Conservation (phyloP, 768 basidiomycete genomes). For the Calocybe indica region DNA sequence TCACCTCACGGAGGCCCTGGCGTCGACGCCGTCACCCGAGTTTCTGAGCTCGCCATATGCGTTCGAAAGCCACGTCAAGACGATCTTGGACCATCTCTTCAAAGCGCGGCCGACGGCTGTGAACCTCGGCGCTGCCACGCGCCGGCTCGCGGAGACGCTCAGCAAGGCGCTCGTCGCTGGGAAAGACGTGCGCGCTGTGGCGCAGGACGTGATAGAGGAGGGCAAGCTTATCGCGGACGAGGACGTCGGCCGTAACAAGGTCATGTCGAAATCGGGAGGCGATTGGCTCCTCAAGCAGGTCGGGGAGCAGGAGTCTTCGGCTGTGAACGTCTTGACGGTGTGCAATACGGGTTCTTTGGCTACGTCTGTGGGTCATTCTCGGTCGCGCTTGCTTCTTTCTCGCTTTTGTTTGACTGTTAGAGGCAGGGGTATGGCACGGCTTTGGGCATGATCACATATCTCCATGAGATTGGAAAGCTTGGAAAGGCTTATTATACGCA, state of each 20-base stretch:
- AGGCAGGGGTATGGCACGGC: slow-evolving; percentile 93
- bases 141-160: slow-evolving; percentile 57
- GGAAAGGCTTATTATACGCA: slow-evolving; percentile 89
- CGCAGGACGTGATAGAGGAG: slow-evolving; percentile 60
- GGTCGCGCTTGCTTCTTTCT: background rate
- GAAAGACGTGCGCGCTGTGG: slow-evolving; percentile 39
- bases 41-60: slow-evolving; percentile 48
- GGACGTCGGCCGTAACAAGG: slow-evolving; percentile 81
- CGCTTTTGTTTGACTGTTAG: slow-evolving; percentile 1
- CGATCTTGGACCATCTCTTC: slow-evolving; percentile 65
- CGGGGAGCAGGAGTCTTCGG: slow-evolving; percentile 29
- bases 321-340: slow-evolving; percentile 82
- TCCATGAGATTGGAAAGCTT: slow-evolving; percentile 74
- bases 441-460: slow-evolving; percentile 86
- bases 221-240: slow-evolving; percentile 75
- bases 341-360: slow-evolving; percentile 98
- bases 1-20: slow-evolving; percentile 50
- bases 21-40: slow-evolving; percentile 38
- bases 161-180: slow-evolving; percentile 34
- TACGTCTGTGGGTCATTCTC: slow-evolving; percentile 61
- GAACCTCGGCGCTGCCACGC: slow-evolving; percentile 84
- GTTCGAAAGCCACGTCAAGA: slow-evolving; percentile 49
- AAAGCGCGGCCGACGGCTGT: slow-evolving; percentile 95
- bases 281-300: slow-evolving; percentile 70
- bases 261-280: slow-evolving; percentile 81